Conservation (phyloP, 305 asterid species). For the Solanum hybrid region DNA sequence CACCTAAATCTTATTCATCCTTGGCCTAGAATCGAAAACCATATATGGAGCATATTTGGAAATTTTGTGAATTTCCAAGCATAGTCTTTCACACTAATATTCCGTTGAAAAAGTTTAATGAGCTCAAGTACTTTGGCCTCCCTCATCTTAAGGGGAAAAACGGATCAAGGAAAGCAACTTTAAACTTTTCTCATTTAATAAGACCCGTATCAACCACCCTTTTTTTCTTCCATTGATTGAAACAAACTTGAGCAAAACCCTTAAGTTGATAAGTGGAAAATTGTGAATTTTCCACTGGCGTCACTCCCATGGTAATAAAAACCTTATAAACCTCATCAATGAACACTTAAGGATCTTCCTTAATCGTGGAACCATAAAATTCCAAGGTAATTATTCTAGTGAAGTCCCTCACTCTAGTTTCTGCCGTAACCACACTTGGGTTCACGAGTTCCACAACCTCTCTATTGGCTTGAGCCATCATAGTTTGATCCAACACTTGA, state of each 20-base stretch:
- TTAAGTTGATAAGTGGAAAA: not conserved
- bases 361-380: not conserved
- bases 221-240: not conserved
- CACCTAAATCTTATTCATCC: not conserved
- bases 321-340: not conserved
- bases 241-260: not conserved
- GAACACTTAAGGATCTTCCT: not conserved
- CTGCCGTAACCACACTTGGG: not conserved
- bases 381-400: not conserved
- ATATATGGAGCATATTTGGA: not conserved
- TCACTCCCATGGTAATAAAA: not conserved
- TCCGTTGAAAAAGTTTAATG: too few relatives aligned
- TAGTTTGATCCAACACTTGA: not conserved
- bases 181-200: not conserved
- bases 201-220: not conserved
- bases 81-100: not conserved
- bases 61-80: not conserved
- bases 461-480: not conserved
- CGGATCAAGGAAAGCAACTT: not conserved
- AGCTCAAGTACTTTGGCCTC: not conserved
- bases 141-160: not conserved
- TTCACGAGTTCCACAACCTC: not conserved
- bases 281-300: too few relatives aligned
- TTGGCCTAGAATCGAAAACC: not conserved
- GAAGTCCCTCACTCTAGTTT: not conserved